Evolutionary conservation across 2,329 filamentous ascomycete species (phyloP).

Genomic region (Calonectria pauciramosa): DNA sequence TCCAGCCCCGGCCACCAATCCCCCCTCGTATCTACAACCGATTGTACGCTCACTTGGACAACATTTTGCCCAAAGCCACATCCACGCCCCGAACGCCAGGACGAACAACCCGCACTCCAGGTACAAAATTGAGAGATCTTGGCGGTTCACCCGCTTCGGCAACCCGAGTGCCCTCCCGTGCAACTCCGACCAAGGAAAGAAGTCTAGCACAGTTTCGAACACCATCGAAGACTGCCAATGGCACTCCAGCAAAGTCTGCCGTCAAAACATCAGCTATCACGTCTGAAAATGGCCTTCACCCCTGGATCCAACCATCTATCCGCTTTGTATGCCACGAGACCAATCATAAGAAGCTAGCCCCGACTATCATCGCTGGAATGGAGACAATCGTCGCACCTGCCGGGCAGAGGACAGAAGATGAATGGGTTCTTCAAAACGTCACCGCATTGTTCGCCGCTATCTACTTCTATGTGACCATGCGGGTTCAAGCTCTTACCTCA

Average conservation of each 20-base stretch:
- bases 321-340: conserved; percentile 74
- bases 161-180: conserved; percentile 54
- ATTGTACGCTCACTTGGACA: conserved; percentile 84
- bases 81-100: conserved; percentile 48
- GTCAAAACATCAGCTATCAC: conserved; percentile 44
- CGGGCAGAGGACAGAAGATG: conserved; percentile 61
- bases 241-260: conserved; percentile 60
- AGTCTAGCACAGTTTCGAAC: conserved; percentile 60
- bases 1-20: conserved; percentile 82
- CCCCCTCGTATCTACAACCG: conserved; percentile 87
- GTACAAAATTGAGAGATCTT: conserved; percentile 48
- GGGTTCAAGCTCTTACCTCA: conserved; percentile 58
- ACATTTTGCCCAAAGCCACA: conserved; percentile 69
- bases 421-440: conserved; percentile 63
- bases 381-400: conserved; percentile 66
- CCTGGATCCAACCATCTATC: conserved; percentile 79
- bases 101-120: conserved; percentile 49
- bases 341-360: conserved; percentile 72
- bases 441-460: conserved; percentile 71
- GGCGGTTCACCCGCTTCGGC: conserved; percentile 45
- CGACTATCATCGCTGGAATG: conserved; percentile 82
- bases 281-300: conserved; percentile 59
- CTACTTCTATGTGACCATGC: conserved; percentile 70
- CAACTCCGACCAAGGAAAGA: conserved; percentile 62
- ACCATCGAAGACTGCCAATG: conserved; percentile 40